Evolutionary conservation across 768 basidiomycete species (phyloP), one percentile per base, ranked within the genome.

Genomic region (Royoungia palumana): DNA sequence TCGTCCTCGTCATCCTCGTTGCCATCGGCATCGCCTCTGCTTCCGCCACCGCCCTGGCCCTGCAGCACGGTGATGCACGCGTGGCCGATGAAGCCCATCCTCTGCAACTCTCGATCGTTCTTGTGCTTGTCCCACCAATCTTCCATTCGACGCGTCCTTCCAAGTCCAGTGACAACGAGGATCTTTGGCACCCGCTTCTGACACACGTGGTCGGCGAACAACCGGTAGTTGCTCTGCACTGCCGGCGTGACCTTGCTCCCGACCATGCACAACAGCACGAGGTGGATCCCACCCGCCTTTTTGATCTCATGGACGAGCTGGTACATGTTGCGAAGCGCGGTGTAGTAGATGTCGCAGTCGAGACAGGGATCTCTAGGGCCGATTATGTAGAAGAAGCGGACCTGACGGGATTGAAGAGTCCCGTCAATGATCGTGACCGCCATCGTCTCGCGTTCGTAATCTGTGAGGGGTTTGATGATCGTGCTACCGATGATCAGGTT

Each of bases 151-250:
- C 30, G 37, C 16, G 59, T 62, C 37, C 57, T 51, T 35, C 72
- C 74, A 6, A 76, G 67, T 24, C 73, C 71, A 4, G 71, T 75
- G 12, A 74, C 53, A 17, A 68, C 55, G 24, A 76, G 55, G 9
- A 71, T 60, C 35, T 61, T 63, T 1, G 72, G 73, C 1, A 75
- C 75, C 32, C 58, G 19, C 20, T 49, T 20, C 8, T 51, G 47
- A 51, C 74, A 77, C 5, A 76, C 59, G n/a, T 64, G 56, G 19
- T 75, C 64, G 36, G 58, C 34, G 47, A 75, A 72, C 1, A 75
- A 39, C 17, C 50, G 55, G 55, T 71, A 73, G 47, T 75, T 77
- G 51, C 60, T 62, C 38, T 62, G 53, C 39, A 65, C 56, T 0
- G 67, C 52, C 19, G 60, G 57, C 6, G 61, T 70, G 49, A 74